phyloP scores from a whole-genome alignment of 1,284 basidiomycete species.

The Leccinum angustisporum region DNA sequence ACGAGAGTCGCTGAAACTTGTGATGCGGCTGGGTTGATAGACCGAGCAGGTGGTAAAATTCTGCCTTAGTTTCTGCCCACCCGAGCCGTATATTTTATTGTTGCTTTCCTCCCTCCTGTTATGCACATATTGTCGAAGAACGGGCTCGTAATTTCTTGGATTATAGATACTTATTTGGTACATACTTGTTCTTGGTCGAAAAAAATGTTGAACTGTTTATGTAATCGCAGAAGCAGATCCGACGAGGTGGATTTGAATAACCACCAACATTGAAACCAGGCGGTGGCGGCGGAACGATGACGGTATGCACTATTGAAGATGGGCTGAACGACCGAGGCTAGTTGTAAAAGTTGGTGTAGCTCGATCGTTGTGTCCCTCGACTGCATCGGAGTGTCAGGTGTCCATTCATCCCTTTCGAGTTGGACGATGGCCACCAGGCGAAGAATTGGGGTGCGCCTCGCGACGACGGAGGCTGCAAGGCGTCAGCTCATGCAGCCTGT shows the following conservation, averaged over 20 bases:
- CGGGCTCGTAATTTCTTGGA: too few species aligned
- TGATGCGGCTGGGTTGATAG: not conserved
- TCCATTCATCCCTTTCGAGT: slow-evolving; percentile 7
- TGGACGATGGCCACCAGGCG: slow-evolving; percentile 63
- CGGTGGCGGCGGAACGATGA: slow-evolving; percentile 24
- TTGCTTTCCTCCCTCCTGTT: too few species aligned
- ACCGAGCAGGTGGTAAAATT: too few species aligned
- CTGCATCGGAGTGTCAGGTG: slow-evolving; percentile 21
- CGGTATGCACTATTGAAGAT: slow-evolving; percentile 11
- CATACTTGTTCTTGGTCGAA: too few species aligned
- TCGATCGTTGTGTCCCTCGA: not conserved
- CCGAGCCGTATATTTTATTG: too few species aligned
- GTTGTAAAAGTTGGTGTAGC: not conserved
- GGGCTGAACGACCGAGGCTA: too few species aligned
- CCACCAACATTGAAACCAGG: slow-evolving; percentile 23
- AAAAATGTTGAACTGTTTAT: too few species aligned
- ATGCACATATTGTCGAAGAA: too few species aligned
- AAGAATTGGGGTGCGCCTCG: slow-evolving; percentile 70
- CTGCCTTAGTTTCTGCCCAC: too few species aligned
- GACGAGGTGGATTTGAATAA: slow-evolving; percentile 23
- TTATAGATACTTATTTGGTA: too few species aligned
- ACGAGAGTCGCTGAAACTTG: not conserved
- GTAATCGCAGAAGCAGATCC: too few species aligned
- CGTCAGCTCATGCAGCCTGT: slow-evolving; percentile 81
- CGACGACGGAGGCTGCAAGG: slow-evolving; percentile 74